Evolutionary conservation across 2,329 filamentous ascomycete genomes (phyloP).

Genomic region (Sodiomyces alkalinus): DNA sequence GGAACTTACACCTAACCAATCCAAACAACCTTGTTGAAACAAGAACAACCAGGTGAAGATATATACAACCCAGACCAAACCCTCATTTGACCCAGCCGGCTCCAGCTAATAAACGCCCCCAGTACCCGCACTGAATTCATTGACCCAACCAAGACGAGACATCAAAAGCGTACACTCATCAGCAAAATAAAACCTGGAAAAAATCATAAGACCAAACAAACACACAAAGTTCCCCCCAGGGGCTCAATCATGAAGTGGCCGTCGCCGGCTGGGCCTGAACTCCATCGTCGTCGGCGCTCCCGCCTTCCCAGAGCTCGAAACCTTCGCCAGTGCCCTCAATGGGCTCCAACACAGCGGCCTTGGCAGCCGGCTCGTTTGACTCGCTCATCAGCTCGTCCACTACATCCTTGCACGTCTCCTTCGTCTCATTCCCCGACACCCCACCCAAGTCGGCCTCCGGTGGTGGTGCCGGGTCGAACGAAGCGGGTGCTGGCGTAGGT

Average conservation of each 20-base stretch:
- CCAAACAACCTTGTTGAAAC: too few relatives aligned
- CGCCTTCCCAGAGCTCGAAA: slow-evolving; percentile 59
- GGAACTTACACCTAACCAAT: too few relatives aligned
- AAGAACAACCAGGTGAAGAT: too few relatives aligned
- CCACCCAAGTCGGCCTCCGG: too few relatives aligned
- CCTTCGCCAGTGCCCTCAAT: slow-evolving; percentile 43
- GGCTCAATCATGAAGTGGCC: slow-evolving; percentile 13
- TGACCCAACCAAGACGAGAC: too few relatives aligned
- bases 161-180: too few relatives aligned
- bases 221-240: too few relatives aligned
- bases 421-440: too few relatives aligned
- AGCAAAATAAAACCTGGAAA: background rate
- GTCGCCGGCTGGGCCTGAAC: slow-evolving; percentile 17
- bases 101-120: too few relatives aligned
- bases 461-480: slow-evolving; percentile 12
- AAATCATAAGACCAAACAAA: background rate
- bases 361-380: slow-evolving; percentile 19
- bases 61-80: too few relatives aligned
- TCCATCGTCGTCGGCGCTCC: slow-evolving; percentile 44
- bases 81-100: too few relatives aligned
- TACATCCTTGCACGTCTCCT: slow-evolving; percentile 10
- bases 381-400: slow-evolving; percentile 22
- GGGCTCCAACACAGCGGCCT: slow-evolving; percentile 33
- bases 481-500: slow-evolving; percentile 4
- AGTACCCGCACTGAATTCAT: too few relatives aligned